Evolutionary conservation across 176 grass and related monocot genomes (phyloP).

Genomic region (Bonia amplexicaulis): DNA sequence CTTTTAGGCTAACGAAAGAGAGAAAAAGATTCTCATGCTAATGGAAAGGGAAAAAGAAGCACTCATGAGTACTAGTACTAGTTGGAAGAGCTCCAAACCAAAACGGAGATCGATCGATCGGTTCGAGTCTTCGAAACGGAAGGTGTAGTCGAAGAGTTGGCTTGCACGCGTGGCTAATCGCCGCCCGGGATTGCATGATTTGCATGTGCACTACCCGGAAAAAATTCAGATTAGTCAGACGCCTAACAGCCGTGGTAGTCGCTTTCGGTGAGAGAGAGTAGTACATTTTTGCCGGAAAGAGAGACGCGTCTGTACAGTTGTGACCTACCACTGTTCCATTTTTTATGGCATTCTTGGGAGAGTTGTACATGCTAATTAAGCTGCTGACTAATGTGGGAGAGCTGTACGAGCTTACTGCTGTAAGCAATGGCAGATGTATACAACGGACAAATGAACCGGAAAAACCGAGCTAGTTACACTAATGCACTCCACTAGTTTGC

Average conservation of each 20-base stretch:
- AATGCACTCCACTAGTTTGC: not conserved
- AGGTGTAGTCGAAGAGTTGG: not conserved
- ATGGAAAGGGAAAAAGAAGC: not conserved
- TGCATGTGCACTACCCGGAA: not conserved
- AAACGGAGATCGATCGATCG: not conserved
- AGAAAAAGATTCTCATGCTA: not conserved
- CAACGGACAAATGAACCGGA: not conserved
- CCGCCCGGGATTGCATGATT: not conserved
- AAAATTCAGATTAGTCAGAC: not conserved
- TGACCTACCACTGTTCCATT: not conserved
- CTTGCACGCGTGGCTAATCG: not conserved
- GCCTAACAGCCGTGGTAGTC: not conserved
- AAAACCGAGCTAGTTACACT: too few species aligned
- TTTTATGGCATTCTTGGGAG: not conserved
- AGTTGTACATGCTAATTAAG: not conserved
- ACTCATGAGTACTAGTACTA: not conserved
- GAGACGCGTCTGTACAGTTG: not conserved
- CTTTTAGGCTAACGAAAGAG: constrained; percentile 5
- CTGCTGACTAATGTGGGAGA: not conserved
- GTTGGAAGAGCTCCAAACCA: not conserved
- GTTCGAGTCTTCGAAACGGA: not conserved
- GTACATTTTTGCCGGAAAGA: not conserved
- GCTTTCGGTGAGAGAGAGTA: not conserved
- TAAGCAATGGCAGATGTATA: not conserved
- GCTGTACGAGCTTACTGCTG: not conserved